Conservation (phyloP, 2,329 filamentous ascomycete species). For the Shiraia sp. region DNA sequence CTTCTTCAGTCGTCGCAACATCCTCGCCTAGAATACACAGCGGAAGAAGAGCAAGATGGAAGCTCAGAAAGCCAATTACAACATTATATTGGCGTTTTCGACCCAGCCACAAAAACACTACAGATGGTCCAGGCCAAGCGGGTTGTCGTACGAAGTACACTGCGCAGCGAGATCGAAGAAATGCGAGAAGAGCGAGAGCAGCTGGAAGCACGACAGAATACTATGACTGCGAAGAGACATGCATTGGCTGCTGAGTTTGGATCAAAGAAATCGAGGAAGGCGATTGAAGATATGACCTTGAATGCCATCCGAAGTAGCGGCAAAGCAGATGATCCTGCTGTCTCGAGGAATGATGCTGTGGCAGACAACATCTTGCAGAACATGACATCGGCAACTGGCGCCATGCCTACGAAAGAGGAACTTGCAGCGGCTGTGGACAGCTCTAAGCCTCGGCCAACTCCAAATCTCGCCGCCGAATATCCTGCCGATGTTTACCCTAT, state of each 20-base stretch:
- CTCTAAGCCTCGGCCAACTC: slow-evolving; percentile 72
- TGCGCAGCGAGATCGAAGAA: slow-evolving; percentile 51
- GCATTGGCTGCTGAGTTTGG: slow-evolving; percentile 79
- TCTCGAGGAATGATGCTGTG: slow-evolving; percentile 31
- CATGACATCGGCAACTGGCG: slow-evolving; percentile 64
- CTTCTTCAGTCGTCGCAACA: slow-evolving; percentile 65
- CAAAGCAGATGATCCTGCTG: slow-evolving; percentile 18
- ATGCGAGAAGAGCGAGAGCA: slow-evolving; percentile 38
- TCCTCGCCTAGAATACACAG: slow-evolving; percentile 63
- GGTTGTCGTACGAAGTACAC: slow-evolving; percentile 57
- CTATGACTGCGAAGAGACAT: slow-evolving; percentile 64
- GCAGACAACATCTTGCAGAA: slow-evolving; percentile 59
- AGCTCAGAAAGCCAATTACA: slow-evolving; percentile 56
- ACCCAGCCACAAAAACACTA: slow-evolving; percentile 57
- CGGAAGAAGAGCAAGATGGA: slow-evolving; percentile 53
- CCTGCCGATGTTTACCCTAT: slow-evolving; percentile 75
- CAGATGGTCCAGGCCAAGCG: slow-evolving; percentile 58
- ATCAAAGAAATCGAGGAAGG: slow-evolving; percentile 84
- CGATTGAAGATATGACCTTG: slow-evolving; percentile 67
- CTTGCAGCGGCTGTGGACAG: slow-evolving; percentile 67
- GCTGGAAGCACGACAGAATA: slow-evolving; percentile 32
- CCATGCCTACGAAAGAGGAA: slow-evolving; percentile 69
- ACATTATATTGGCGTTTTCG: slow-evolving; percentile 65
- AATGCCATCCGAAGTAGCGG: slow-evolving; percentile 64
- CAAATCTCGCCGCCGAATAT: slow-evolving; percentile 68